Conservation (phyloP, 1,284 basidiomycete species). For the Moesziomyces aphidis region DNA sequence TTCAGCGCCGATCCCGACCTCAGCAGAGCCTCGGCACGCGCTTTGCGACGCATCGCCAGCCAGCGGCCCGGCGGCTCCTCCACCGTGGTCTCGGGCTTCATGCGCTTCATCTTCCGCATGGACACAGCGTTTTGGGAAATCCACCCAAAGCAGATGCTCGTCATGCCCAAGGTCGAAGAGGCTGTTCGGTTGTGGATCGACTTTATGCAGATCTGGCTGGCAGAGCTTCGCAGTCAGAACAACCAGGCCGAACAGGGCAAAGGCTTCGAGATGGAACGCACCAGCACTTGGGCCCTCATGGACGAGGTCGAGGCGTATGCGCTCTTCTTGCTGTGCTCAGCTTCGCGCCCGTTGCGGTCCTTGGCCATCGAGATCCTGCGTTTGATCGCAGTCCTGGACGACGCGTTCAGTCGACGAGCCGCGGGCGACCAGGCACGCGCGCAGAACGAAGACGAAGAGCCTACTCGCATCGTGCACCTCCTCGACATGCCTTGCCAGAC, state of each 20-base stretch:
- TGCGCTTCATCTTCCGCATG: slow-evolving; percentile 82
- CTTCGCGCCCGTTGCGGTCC: slow-evolving; percentile 75
- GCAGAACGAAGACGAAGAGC: slow-evolving; percentile 55
- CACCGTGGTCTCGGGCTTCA: slow-evolving; percentile 77
- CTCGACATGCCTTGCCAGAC: slow-evolving; percentile 52
- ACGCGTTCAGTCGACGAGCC: slow-evolving; percentile 50
- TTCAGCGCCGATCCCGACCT: slow-evolving; percentile 82
- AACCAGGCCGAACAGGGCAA: slow-evolving; percentile 48
- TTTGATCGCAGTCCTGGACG: slow-evolving; percentile 63
- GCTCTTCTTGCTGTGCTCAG: slow-evolving; percentile 78
- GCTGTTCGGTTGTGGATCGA: slow-evolving; percentile 81
- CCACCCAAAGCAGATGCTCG: slow-evolving; percentile 73
- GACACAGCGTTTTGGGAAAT: slow-evolving; percentile 77
- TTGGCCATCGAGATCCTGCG: slow-evolving; percentile 54
- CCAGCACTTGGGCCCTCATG: slow-evolving; percentile 65
- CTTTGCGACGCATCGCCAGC: slow-evolving; percentile 80
- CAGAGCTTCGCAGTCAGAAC: slow-evolving; percentile 67
- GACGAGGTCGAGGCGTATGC: slow-evolving; percentile 77
- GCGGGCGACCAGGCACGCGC: slow-evolving; percentile 62
- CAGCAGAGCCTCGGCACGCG: slow-evolving; percentile 77
- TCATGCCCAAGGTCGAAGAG: slow-evolving; percentile 75
- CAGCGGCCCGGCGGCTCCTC: slow-evolving; percentile 71
- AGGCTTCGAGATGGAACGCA: slow-evolving; percentile 57
- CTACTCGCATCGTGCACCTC: slow-evolving; percentile 55
- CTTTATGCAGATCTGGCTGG: slow-evolving; percentile 78